Evolutionary conservation across 1,139 yeast genomes (phyloP).

Genomic region (Oligophagozyma castellii): DNA sequence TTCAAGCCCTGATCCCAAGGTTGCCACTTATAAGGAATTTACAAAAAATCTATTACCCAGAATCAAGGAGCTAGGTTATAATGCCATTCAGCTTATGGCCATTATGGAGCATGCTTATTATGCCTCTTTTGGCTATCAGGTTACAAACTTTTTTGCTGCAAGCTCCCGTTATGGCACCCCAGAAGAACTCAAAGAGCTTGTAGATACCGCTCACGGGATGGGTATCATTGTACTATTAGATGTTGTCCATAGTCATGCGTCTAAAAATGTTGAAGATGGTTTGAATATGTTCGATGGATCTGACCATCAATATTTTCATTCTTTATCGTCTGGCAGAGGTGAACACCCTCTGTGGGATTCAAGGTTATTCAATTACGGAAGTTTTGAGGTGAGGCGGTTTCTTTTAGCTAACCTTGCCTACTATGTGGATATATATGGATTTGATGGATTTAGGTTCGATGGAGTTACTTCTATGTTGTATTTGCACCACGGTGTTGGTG

Average conservation of each 20-base stretch:
- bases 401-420: constrained; percentile 77
- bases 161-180: constrained; percentile 91
- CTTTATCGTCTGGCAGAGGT: constrained; percentile 41
- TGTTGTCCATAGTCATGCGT: constrained; percentile 92
- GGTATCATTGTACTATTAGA: constrained; percentile 82
- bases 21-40: constrained; percentile 79
- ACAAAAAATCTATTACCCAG: constrained; percentile 71
- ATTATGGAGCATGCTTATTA: constrained; percentile 98
- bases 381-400: constrained; percentile 81
- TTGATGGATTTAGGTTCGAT: constrained; percentile 94
- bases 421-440: constrained; percentile 68
- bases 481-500: constrained; percentile 81
- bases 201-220: constrained; percentile 82
- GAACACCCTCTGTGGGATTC: constrained; percentile 92
- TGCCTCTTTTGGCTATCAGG: constrained; percentile 94
- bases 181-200: constrained; percentile 78
- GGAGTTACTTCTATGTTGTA: constrained; percentile 94
- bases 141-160: constrained; percentile 81
- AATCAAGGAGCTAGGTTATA: constrained; percentile 73
- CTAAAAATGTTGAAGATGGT: constrained; percentile 90
- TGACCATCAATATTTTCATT: constrained; percentile 85
- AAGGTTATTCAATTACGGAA: constrained; percentile 78
- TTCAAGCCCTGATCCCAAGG: constrained; percentile 74
- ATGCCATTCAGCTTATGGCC: constrained; percentile 93
- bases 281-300: constrained; percentile 90